Percentiles rank a stretch among this genome's conserved stretches.
Conservation (phyloP, 257 asterid species). For the Datura wrightii region DNA sequence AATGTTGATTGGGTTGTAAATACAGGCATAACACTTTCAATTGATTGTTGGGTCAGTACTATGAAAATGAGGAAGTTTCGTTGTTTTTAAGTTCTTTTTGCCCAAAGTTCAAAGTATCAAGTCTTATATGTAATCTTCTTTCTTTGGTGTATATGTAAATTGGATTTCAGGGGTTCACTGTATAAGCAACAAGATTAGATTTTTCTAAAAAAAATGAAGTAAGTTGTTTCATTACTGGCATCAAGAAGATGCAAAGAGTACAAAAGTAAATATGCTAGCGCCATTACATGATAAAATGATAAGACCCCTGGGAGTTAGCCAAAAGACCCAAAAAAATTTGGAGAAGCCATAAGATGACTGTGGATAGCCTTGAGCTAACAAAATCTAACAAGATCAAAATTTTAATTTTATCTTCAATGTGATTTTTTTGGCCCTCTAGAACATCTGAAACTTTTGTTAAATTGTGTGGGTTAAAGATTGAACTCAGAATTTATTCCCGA, state of each 20-base stretch:
- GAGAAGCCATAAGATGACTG: background rate
- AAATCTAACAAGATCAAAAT: background rate
- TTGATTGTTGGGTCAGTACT: background rate
- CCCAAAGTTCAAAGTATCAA: background rate
- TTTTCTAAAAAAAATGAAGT: no score
- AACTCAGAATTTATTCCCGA: background rate
- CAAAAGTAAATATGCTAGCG: background rate
- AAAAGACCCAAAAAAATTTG: background rate
- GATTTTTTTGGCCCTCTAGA: no score
- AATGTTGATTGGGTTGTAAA: background rate
- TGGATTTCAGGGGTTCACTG: background rate
- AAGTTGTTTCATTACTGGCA: background rate
- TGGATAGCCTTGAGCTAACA: background rate
- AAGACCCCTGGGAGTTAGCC: background rate
- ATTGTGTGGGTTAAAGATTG: background rate
- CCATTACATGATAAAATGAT: background rate
- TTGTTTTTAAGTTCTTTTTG: slow-evolving; percentile 12
- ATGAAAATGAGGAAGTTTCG: background rate
- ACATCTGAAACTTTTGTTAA: background rate
- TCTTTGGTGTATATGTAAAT: background rate
- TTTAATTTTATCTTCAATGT: background rate
- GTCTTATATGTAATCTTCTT: background rate
- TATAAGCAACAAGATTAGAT: background rate
- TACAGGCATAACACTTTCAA: background rate
- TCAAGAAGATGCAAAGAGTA: slow-evolving; percentile 11